Conservation (phyloP, 2,329 filamentous ascomycete genomes). For the Apiospora hydei region DNA sequence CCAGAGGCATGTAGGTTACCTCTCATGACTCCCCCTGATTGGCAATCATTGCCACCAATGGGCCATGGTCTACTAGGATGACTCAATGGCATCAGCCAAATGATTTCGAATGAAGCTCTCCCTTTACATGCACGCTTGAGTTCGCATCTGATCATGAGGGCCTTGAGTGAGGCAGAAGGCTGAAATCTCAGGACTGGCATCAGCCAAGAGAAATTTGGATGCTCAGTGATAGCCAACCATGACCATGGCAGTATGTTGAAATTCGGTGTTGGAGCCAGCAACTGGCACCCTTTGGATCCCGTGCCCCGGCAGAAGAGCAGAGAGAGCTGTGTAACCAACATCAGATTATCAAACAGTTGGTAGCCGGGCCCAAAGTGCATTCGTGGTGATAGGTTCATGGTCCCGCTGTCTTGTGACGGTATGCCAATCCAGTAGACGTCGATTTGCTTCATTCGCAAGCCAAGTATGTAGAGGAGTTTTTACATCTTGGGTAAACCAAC, state of each 20-base stretch:
- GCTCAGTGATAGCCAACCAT: background rate
- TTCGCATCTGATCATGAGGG: background rate
- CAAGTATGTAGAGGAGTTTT: background rate
- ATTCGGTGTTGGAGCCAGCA: slow-evolving; percentile 7
- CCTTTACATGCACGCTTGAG: background rate
- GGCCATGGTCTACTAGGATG: background rate
- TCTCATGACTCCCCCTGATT: background rate
- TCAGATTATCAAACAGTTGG: background rate
- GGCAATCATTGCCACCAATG: slow-evolving; percentile 3
- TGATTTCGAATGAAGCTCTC: background rate
- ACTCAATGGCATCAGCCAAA: slow-evolving; percentile 4
- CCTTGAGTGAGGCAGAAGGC: background rate
- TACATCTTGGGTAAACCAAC: background rate
- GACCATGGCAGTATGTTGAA: slow-evolving; percentile 1
- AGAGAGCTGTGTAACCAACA: background rate
- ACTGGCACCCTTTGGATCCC: slow-evolving; percentile 11
- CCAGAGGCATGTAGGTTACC: background rate
- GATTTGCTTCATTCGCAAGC: background rate
- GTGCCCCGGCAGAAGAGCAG: background rate
- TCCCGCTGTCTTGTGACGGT: background rate
- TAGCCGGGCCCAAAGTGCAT: background rate
- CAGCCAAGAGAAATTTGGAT: background rate
- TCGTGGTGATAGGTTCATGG: background rate
- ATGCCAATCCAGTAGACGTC: background rate
- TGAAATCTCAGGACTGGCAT: background rate